Evolutionary conservation across 371 early-diverging fungal species (phyloP), one percentile per base, ranked within the genome.

Genomic region (Blakeslea trispora): DNA sequence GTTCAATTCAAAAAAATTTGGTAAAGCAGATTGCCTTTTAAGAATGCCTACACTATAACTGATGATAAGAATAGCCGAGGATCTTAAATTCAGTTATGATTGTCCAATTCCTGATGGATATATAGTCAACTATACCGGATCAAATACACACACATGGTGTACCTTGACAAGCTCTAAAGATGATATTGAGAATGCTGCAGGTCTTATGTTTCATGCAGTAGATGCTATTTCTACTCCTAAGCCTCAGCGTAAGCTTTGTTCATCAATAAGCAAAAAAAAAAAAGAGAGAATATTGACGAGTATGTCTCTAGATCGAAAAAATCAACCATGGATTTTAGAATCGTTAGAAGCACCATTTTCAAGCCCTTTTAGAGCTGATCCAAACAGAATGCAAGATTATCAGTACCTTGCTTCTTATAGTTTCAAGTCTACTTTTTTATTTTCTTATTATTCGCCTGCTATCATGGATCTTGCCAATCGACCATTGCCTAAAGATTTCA

Each of bases 291-390:
- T 59, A 2, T 37, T 42, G 19, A n/a, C n/a, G n/a, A n/a, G n/a
- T n/a, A n/a, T n/a, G n/a, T n/a, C n/a, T n/a, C n/a, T 57, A 70
- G 74, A 57, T 9, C 31, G 43, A 4, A 45, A 45, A 14, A 59
- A 69, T 32, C 75, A 75, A 10, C 72, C 72, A 19, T 69, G 72
- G 64, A 69, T 75, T 1, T 53, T 75, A 9, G 68, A 75, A 35
- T 64, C 75, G 18, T 50, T 65, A 46, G 75, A 75, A 39, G 52
- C 75, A 7, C 75, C 75, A 7, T 50, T 59, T 8, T 64, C 75
- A 37, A 64, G 66, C 10, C 39, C 47, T 0, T 75, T 69, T 47
- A 58, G 75, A 40, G 55, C 52, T 14, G 45, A 66, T 8, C 17
- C 37, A 9, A 56, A 55, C 9, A 13, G 34, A 1, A 75, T 75